Base-by-base conservation (phyloP, 805 yeast genomes). In the Kuraishia capsulata region DNA sequence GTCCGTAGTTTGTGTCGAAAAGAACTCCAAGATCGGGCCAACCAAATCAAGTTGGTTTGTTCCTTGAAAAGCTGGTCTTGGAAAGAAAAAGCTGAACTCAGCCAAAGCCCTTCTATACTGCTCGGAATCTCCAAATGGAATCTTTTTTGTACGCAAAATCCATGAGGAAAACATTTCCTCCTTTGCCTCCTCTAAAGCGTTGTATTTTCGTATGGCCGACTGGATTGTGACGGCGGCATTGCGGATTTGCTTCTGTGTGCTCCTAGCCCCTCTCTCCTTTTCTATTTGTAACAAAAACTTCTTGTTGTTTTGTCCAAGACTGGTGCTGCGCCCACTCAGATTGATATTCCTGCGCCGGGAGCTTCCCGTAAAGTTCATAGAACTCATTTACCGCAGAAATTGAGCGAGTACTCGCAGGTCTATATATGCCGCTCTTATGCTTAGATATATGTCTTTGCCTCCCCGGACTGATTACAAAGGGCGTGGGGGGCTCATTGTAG, bases 241-340 rank as follows among this genome's bases (percentile, higher is more conserved):
- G 30, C 68, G 72, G 36, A 67, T 70, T 11, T 54, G 49, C 18
- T 84, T 66, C 13, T 62, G 69, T 24, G 61, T 54, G 41, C 83
- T 88, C 41, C 97, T 69, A 42, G 69, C 70, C 41, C 66, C 69
- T 30, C 97, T 66, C 43, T 84, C 87, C 30, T 61, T 61, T 46
- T 75, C 74, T 3, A 95, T 78, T 45, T 73, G 76, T 41, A 71
- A 73, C n/a, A 90, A 58, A 37, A 70, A 64, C 47, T 69, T 55
- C 40, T 62, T 48, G 42, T 65, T 57, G 54, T 69, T 50, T 43
- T 59, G 39, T 38, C 56, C 40, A 5, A 38, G 14, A 19, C 17
- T 17, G 17, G 53, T 42, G 13, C 40, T 42, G 18, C 63, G 41
- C 33, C 50, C 50, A 49, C 57, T 57, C 56, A 76, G 67, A 63